Percentiles rank a stretch among this genome's conserved stretches.
These are phyloP conservation scores for Alliaria petiolata DNA, from an alignment of 345 rosid species.

Conservation along the genomic window DNA sequence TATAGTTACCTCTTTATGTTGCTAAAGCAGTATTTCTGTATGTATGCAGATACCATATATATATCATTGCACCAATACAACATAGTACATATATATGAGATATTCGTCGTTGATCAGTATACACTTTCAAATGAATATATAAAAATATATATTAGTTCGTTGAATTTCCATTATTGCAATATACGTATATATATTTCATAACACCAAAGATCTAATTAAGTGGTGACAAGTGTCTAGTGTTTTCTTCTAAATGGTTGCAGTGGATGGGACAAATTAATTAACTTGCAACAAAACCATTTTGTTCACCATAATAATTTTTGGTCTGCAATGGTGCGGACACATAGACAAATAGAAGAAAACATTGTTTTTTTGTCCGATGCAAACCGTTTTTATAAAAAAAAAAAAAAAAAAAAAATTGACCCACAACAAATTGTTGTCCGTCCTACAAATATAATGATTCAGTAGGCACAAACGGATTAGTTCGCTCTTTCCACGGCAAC, in stretches of 20 bases:
- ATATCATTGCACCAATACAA: not conserved
- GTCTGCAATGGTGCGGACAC: no score
- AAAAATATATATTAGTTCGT: no score
- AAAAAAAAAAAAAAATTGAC: not conserved
- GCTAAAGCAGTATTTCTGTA: constrained; percentile 20
- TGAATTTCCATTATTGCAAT: no score
- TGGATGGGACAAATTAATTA: no score
- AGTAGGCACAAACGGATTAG: not conserved
- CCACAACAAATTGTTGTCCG: not conserved
- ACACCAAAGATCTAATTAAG: no score
- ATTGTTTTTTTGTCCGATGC: no score
- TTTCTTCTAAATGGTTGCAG: not conserved
- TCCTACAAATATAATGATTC: not conserved
- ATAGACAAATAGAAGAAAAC: no score
- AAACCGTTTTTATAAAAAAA: not conserved
- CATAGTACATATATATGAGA: not conserved
- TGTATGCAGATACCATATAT: constrained; percentile 17
- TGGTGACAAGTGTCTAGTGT: no score
- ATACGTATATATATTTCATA: no score
- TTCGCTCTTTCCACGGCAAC: not conserved
- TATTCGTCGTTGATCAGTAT: not conserved
- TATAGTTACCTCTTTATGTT: constrained; percentile 14
- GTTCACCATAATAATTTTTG: no score
- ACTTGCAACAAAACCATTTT: no score
- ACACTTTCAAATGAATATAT: no score